Evolutionary conservation across 441 rosid genomes (phyloP), one percentile per base, ranked within the genome.

Genomic region (Populus hybrid): DNA sequence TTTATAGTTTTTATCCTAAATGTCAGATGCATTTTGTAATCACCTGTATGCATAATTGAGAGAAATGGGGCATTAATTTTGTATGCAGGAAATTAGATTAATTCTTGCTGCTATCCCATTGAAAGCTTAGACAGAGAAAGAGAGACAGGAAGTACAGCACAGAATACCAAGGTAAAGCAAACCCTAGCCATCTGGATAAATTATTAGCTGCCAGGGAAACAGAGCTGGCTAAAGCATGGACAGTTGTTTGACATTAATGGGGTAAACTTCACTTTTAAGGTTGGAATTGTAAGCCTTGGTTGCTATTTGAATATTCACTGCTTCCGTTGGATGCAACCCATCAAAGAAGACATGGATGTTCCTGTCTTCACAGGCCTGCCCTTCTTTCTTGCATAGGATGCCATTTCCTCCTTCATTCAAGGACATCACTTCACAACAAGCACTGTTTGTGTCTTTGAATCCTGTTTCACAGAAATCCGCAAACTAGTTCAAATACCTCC

Each of bases 251-350:
- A 90, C 42, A 75, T 87, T 88, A 42, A 81, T 81, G 68, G 94
- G 91, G 77, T 86, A 87, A 30, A 75, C 91, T 78, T 86, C 85
- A 36, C 79, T 14, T 71, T 3, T 4, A 11, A 21, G 81, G 10
- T 5, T 8, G 66, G 91, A 87, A 74, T 74, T 26, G 69, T 86
- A 90, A 40, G 89, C 89, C 84, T 83, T 88, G 36, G 75, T 64
- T 30, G 88, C 87, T 64, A 90, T 78, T 0, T 79, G 21, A 59
- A 74, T 28, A 79, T 86, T 90, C 59, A 86, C 91, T 2, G 89
- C 89, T 74, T 87, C 91, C 16, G 91, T 86, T 30, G 91, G 94
- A 68, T 90, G 94, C 59, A 87, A 38, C 26, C 89, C 91, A 53
- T 90, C 89, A 57, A 88, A 88, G 79, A 79, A 87, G 18, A 88